Conservation (phyloP, 768 basidiomycete species). For the Vararia minispora region DNA sequence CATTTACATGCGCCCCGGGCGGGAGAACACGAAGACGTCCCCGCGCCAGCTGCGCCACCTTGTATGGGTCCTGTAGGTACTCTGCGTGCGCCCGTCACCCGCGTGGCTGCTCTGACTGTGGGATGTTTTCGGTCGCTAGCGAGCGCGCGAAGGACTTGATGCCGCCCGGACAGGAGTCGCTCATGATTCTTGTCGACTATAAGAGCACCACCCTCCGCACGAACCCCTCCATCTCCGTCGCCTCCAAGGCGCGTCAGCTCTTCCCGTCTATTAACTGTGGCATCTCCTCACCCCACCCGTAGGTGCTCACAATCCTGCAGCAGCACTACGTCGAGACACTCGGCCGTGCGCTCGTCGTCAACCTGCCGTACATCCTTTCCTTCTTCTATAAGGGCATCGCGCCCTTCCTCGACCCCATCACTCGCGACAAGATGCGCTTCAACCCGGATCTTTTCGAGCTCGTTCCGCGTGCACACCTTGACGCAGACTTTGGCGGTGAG, state of each 20-base stretch:
- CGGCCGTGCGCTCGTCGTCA: slow-evolving; percentile 74
- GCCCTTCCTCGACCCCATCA: slow-evolving; percentile 82
- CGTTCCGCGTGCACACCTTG: slow-evolving; percentile 63
- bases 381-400: slow-evolving; percentile 80
- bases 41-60: slow-evolving; percentile 77
- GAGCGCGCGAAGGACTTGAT: slow-evolving; percentile 86
- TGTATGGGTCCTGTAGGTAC: slow-evolving; percentile 72
- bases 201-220: slow-evolving; percentile 70
- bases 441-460: slow-evolving; percentile 76
- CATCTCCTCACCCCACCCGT: not conserved
- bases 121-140: slow-evolving; percentile 27
- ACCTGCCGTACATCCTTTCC: slow-evolving; percentile 61
- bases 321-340: slow-evolving; percentile 86
- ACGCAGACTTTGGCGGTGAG: slow-evolving; percentile 74
- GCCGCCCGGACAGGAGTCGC: slow-evolving; percentile 74
- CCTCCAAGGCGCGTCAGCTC: slow-evolving; percentile 46
- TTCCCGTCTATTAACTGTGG: not conserved
- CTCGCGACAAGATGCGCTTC: slow-evolving; percentile 88
- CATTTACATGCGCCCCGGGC: slow-evolving; percentile 80
- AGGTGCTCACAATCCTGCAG: slow-evolving; percentile 72
- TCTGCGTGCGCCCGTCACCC: not conserved
- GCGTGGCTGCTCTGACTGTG: not conserved
- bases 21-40: slow-evolving; percentile 72
- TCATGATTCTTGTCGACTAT: slow-evolving; percentile 82
- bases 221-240: slow-evolving; percentile 75